Percentiles rank a stretch among this genome's conserved stretches.
phyloP scores from a whole-genome alignment of 2,329 filamentous ascomycete genomes.

The Aspergillus proliferans region DNA sequence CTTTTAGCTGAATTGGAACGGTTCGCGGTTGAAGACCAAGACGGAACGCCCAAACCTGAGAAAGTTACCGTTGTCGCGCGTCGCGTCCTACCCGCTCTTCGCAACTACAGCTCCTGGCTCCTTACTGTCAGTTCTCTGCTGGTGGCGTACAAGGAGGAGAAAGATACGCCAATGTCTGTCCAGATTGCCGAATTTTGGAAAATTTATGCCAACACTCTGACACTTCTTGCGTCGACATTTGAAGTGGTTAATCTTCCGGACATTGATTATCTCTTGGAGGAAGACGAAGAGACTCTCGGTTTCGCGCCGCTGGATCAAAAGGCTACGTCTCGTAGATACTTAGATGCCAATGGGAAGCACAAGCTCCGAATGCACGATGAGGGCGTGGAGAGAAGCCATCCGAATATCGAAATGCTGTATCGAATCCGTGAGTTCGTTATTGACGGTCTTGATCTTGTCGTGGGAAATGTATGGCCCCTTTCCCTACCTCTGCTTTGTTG shows the following conservation, averaged over 20 bases:
- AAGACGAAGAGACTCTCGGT: slow-evolving; percentile 61
- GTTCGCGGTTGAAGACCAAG: slow-evolving; percentile 44
- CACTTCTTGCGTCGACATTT: slow-evolving; percentile 54
- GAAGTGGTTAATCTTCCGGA: slow-evolving; percentile 51
- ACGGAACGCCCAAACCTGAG: slow-evolving; percentile 34
- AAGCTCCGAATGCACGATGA: slow-evolving; percentile 51
- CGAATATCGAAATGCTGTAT: slow-evolving; percentile 61
- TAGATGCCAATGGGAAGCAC: slow-evolving; percentile 35
- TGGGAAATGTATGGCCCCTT: slow-evolving; percentile 35
- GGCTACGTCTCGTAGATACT: slow-evolving; percentile 48
- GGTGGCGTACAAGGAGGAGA: slow-evolving; percentile 43
- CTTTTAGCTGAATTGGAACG: slow-evolving; percentile 64
- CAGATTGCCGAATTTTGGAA: slow-evolving; percentile 60
- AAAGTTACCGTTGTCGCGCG: slow-evolving; percentile 55
- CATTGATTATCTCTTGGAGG: slow-evolving; percentile 59
- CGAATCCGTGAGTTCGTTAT: slow-evolving; percentile 58
- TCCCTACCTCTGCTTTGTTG: not conserved
- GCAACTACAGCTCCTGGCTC: slow-evolving; percentile 65
- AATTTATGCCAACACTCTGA: slow-evolving; percentile 58
- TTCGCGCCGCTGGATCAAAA: slow-evolving; percentile 56
- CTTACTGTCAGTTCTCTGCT: slow-evolving; percentile 51
- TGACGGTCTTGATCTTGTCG: slow-evolving; percentile 55
- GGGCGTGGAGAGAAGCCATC: slow-evolving; percentile 47
- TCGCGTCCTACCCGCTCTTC: slow-evolving; percentile 57
- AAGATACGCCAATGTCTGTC: slow-evolving; percentile 50